Conservation (phyloP, 371 early-diverging fungal species). For the Parasitella parasitica region DNA sequence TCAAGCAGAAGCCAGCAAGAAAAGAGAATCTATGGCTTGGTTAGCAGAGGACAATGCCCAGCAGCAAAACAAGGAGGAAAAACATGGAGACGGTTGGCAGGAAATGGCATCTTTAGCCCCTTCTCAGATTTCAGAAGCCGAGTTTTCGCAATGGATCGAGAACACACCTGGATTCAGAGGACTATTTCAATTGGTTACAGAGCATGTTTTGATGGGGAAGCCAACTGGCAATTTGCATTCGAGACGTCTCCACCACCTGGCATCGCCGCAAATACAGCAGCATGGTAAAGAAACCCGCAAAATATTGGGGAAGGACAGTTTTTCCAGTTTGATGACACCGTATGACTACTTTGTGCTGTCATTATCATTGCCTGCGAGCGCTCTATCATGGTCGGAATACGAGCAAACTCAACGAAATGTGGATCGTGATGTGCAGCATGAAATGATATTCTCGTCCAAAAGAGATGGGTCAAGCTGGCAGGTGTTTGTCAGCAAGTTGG, state of each 20-base stretch:
- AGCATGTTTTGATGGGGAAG: constrained; percentile 13
- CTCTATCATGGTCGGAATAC: constrained; percentile 30
- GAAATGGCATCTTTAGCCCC: constrained; percentile 6
- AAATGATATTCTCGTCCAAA: constrained; percentile 57
- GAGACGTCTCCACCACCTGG: constrained; percentile 21
- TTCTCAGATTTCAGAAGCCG: constrained; percentile 7
- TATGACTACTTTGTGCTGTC: constrained; percentile 41
- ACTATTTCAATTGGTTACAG: constrained; percentile 20
- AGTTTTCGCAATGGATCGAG: constrained; percentile 30
- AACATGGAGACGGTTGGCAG: constrained; percentile 15
- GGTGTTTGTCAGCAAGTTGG: constrained; percentile 47
- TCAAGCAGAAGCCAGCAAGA: constrained; percentile 7
- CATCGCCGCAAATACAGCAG: constrained; percentile 23
- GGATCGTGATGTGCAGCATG: constrained; percentile 18
- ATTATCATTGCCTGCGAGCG: constrained; percentile 25
- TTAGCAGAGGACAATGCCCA: not conserved
- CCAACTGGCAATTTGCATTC: constrained; percentile 6
- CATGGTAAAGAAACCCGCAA: not conserved
- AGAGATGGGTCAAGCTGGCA: constrained; percentile 67
- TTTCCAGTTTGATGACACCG: constrained; percentile 32
- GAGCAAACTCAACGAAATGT: constrained; percentile 20
- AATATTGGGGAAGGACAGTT: constrained; percentile 6
- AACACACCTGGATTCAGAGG: constrained; percentile 15
- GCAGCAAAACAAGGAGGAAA: not conserved
- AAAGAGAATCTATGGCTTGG: constrained; percentile 22